These are phyloP conservation scores for Colletotrichum horii DNA, from an alignment of 2,329 filamentous ascomycete genomes.

Conservation along the genomic window DNA sequence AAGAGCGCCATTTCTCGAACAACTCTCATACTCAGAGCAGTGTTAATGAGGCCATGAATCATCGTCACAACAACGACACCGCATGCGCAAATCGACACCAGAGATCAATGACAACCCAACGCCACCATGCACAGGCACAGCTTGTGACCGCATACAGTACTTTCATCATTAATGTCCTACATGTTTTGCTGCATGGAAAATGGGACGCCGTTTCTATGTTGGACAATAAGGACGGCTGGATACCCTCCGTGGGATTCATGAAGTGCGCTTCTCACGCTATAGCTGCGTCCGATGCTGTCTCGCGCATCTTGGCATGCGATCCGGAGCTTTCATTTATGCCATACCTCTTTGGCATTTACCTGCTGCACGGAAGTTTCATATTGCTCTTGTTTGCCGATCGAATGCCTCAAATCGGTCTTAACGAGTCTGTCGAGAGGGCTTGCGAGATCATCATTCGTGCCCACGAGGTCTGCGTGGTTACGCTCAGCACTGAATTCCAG, in stretches of 20 bases:
- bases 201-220: slow-evolving; percentile 25
- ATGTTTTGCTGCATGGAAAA: background rate
- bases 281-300: slow-evolving; percentile 49
- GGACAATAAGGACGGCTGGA: slow-evolving; percentile 54
- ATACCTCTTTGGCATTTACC: slow-evolving; percentile 57
- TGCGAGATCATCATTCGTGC: slow-evolving; percentile 56
- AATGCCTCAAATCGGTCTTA: slow-evolving; percentile 50
- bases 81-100: background rate
- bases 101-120: background rate
- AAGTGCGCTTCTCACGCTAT: slow-evolving; percentile 53
- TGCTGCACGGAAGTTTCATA: slow-evolving; percentile 56
- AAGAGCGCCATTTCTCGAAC: background rate
- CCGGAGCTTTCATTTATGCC: slow-evolving; percentile 57
- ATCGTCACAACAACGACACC: background rate
- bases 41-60: background rate
- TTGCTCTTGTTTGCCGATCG: slow-evolving; percentile 54
- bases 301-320: slow-evolving; percentile 50
- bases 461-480: slow-evolving; percentile 56
- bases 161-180: background rate
- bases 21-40: background rate
- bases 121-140: background rate
- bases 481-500: slow-evolving; percentile 34
- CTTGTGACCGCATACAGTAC: background rate
- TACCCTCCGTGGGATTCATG: slow-evolving; percentile 48
- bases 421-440: slow-evolving; percentile 49